A percentile compares a stretch with the other conserved stretches of the same genome.
Conservation (phyloP, 2,329 filamentous ascomycete species). For the Diaporthe citri region DNA sequence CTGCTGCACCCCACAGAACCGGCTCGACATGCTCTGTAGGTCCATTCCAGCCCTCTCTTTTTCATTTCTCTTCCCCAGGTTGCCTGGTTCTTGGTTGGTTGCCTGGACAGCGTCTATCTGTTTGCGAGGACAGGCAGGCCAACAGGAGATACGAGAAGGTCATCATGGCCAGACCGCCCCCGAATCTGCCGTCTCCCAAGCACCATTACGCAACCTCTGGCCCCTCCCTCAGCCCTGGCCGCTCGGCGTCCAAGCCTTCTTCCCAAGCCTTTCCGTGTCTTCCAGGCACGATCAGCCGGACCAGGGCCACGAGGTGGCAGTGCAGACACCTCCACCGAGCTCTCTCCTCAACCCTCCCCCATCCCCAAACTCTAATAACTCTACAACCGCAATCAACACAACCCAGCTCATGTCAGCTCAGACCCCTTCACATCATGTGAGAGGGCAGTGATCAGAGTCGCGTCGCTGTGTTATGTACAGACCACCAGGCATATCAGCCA, state of each 20-base stretch:
- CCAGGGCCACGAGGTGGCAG: constrained; percentile 21
- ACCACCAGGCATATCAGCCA: constrained; percentile 21
- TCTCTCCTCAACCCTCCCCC: not conserved
- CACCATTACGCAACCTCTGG: constrained; percentile 20
- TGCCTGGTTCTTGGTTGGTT: constrained; percentile 17
- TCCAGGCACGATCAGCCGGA: constrained; percentile 11
- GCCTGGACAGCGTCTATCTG: not conserved
- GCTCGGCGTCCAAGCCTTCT: constrained; percentile 23
- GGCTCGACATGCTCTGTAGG: not conserved
- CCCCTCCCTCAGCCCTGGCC: constrained; percentile 26
- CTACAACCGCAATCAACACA: not conserved
- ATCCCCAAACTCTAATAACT: not conserved
- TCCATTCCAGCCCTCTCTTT: constrained; percentile 30
- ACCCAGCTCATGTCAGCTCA: not conserved
- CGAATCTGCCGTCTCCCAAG: not conserved
- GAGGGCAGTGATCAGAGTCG: not conserved
- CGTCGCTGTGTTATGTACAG: constrained; percentile 6
- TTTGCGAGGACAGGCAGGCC: not conserved
- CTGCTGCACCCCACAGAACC: constrained; percentile 3
- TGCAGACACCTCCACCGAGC: constrained; percentile 14
- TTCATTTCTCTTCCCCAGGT: not conserved
- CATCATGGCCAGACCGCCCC: constrained; percentile 1
- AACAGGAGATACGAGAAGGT: constrained; percentile 16
- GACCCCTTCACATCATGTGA: not conserved
- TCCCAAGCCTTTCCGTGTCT: constrained; percentile 21